Evolutionary conservation across 345 rosid genomes (phyloP), one percentile per base, ranked within the genome.

Genomic region (Syzygium jambos): DNA sequence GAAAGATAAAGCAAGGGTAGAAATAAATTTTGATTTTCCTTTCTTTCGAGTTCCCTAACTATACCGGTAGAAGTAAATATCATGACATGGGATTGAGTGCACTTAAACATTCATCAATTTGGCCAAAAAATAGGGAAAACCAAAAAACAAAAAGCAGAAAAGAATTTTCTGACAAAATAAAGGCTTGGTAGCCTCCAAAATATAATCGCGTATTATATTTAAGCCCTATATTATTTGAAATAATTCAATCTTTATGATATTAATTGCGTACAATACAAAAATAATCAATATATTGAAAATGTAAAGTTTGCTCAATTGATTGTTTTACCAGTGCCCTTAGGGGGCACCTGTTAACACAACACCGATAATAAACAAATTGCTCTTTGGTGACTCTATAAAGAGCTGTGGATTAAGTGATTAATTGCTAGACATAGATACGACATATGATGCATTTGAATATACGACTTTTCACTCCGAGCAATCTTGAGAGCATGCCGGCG

Each of bases 71-170:
- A 57, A 10, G n/a, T 57, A 57, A 57, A 23, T 57, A 57, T 11
- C 63, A 57, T 22, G 61, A 56, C n/a, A 38, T 38, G 12, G 23
- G 63, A 56, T 57, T 10, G 6, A 27, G 13, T 23, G 7, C 63
- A 25, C 63, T 10, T 55, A 5, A 57, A 22, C 63, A 57, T 55
- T 22, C 19, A 22, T 11, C 59, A 22, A 55, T 19, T 54, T 54
- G 56, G 56, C 56, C 23, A 56, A 55, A 55, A 21, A 56, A 9
- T 2, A 21, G 25, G 25, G 25, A 55, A 55, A 55, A 55, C 25
- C 10, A 55, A 21, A 8, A 23, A 19, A 21, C 7, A 21, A 3
- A 23, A 23, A 3, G 1, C 12, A 1, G 27, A 1, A 1, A 22
- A 55, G 59, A 55, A 43, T 43, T 43, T 43, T 43, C 46, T 43